phyloP scores from a whole-genome alignment of 163 green algal genomes.

The Smithsoniella earleae region DNA sequence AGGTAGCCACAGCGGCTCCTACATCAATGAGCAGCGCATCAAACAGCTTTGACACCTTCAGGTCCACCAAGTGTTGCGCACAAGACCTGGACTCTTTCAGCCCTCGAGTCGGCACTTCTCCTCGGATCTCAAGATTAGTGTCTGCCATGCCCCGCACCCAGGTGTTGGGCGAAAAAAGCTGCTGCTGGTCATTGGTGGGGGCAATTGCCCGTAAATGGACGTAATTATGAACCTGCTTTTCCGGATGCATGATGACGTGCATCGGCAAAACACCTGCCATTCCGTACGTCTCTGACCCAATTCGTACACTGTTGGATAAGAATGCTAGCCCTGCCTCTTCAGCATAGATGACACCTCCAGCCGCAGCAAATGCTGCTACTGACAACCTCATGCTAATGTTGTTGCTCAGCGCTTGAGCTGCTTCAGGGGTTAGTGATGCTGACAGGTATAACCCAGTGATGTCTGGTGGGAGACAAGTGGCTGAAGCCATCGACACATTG shows the following conservation, averaged over 20 bases:
- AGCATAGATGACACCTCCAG: conserved; percentile 74
- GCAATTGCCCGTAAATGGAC: not conserved
- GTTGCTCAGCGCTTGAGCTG: conserved; percentile 44
- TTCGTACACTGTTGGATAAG: conserved; percentile 43
- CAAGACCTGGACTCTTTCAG: not conserved
- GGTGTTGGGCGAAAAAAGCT: not conserved
- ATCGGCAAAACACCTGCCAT: conserved; percentile 26
- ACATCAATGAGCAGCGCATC: conserved; percentile 10
- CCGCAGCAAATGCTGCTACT: conserved; percentile 65
- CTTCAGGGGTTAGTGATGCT: conserved; percentile 36
- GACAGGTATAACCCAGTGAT: conserved; percentile 12
- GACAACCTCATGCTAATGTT: conserved; percentile 56
- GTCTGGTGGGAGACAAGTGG: conserved; percentile 14
- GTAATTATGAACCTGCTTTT: not conserved
- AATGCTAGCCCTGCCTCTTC: conserved; percentile 80
- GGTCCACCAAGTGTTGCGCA: not conserved
- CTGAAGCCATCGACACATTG: conserved; percentile 18
- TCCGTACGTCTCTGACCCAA: not conserved
- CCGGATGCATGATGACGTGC: conserved; percentile 27
- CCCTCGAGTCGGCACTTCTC: not conserved
- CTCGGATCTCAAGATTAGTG: not conserved
- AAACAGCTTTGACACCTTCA: conserved; percentile 29
- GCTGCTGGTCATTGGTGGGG: not conserved
- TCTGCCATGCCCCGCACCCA: conserved; percentile 15
- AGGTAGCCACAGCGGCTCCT: too few relatives aligned